A percentile compares a stretch with the other conserved stretches of the same genome.
Evolutionary conservation across 192 early-diverging fungal species (phyloP).

Genomic region (Martensiomyces pterosporus): DNA sequence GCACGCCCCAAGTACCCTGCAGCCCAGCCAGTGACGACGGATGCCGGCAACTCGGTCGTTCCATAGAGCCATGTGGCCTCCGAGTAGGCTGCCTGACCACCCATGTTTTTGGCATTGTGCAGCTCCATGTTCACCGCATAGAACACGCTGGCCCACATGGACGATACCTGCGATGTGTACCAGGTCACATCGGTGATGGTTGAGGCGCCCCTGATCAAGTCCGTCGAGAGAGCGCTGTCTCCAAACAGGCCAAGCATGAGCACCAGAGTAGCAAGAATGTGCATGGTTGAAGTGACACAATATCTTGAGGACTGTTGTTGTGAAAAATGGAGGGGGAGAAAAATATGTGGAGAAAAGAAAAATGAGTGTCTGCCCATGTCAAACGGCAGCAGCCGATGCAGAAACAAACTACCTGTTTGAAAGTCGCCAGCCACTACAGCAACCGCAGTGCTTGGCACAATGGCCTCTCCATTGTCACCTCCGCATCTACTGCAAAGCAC

Average conservation of each 20-base stretch:
- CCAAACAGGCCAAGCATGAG: constrained; percentile 3
- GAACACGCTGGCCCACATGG: constrained; percentile 29
- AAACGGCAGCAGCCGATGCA: neutral
- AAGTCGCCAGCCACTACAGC: neutral
- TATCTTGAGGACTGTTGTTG: neutral
- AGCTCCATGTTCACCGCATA: constrained; percentile 32
- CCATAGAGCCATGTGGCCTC: constrained; percentile 35
- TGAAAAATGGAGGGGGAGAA: neutral
- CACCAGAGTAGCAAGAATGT: neutral
- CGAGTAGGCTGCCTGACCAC: constrained; percentile 9
- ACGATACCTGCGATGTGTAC: constrained; percentile 6
- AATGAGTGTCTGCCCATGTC: neutral
- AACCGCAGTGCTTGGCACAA: no score
- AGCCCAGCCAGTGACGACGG: constrained; percentile 16
- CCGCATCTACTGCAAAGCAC: no score
- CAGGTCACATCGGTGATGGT: constrained; percentile 24
- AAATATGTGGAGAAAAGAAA: neutral
- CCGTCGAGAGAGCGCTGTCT: neutral
- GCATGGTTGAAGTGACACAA: neutral
- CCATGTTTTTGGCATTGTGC: constrained; percentile 5
- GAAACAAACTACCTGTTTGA: neutral
- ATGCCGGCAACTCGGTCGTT: constrained; percentile 20
- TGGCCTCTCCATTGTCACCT: no score
- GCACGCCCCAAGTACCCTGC: constrained; percentile 18
- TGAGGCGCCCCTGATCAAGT: constrained; percentile 16